Evolutionary conservation across 1,284 basidiomycete genomes (phyloP).

Genomic region (Microbotryomycetes sp.): DNA sequence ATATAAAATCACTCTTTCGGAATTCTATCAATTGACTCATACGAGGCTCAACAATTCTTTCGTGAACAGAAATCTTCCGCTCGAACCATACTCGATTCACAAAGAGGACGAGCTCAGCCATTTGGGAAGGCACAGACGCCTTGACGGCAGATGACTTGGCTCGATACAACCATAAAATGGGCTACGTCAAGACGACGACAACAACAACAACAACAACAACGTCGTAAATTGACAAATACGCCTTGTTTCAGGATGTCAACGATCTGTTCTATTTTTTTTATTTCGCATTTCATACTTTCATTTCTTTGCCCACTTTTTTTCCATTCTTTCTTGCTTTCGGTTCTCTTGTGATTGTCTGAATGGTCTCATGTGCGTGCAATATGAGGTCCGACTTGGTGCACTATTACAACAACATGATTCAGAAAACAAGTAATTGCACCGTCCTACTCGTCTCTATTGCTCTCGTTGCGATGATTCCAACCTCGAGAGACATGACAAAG

Average conservation of each 20-base stretch:
- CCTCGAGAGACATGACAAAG: neutral
- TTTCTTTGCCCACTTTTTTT: neutral
- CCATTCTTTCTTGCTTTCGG: neutral
- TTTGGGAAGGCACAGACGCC: conserved; percentile 80
- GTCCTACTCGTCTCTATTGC: too few relatives aligned
- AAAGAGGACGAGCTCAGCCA: conserved; percentile 81
- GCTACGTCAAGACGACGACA: conserved; percentile 56
- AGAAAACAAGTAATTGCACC: neutral
- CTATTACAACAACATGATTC: neutral
- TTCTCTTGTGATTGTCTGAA: neutral
- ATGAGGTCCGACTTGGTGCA: too few relatives aligned
- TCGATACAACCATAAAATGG: conserved; percentile 84
- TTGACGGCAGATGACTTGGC: conserved; percentile 73
- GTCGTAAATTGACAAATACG: neutral
- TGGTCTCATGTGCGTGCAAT: neutral
- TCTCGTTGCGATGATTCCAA: too few relatives aligned
- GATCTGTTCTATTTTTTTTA: conserved; percentile 2
- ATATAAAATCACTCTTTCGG: too few relatives aligned
- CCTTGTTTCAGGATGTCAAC: conserved; percentile 11
- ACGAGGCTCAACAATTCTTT: conserved; percentile 44
- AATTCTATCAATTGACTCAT: conserved; percentile 54
- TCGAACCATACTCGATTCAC: conserved; percentile 68
- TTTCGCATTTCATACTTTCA: conserved; percentile 1
- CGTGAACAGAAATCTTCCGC: conserved; percentile 46
- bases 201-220: too few relatives aligned